Base-by-base conservation (phyloP, 169 alveolate species). In the Theileria luwenshuni region DNA sequence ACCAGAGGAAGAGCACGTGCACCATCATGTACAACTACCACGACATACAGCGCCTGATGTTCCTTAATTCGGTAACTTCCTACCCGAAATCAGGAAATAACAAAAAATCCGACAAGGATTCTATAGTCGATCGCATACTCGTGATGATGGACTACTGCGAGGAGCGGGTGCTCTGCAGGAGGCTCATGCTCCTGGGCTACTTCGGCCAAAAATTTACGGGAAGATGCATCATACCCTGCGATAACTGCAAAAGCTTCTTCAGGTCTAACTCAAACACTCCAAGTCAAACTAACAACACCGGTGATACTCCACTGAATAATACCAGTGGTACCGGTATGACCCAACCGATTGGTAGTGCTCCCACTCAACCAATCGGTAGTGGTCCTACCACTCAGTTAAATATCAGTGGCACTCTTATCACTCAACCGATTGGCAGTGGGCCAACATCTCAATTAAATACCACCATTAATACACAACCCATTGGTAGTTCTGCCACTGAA, bases 61-160 rank as follows among this genome's bases (percentile, higher is more conserved):
- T 77, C 21, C 76, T 91, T 28, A 41, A 15, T 35, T 15, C 67
- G 48, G 21, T 64, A 60, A 74, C 10, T 63, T 76, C 5, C 67
- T 13, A 56, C 49, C 70, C 38, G 23, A 69, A 45, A 25, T 80
- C 43, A 17, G 68, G 27, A 35, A 69, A 35, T 35, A 72, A 28
- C 63, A 35, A 51, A 41, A 68, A 54, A 62, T 21, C 15, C 19
- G 65, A 56, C 65, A 21, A n/a, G 15, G 38, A 56, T 15, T 7
- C 45, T 5, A 38, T 7, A 5, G 30, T 21, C 21, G 25, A 21
- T 19, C 60, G 63, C 45, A 72, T 79, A 5, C 73, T 79, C 19
- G 58, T 79, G 35, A 86, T 94, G 84, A 83, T 92, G 25, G 90
- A 73, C 51, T 94, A 92, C 85, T 94, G 97, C 72, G 96, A 92